Base-by-base conservation (phyloP, 345 rosid species). In the Lagerstroemia speciosa region DNA sequence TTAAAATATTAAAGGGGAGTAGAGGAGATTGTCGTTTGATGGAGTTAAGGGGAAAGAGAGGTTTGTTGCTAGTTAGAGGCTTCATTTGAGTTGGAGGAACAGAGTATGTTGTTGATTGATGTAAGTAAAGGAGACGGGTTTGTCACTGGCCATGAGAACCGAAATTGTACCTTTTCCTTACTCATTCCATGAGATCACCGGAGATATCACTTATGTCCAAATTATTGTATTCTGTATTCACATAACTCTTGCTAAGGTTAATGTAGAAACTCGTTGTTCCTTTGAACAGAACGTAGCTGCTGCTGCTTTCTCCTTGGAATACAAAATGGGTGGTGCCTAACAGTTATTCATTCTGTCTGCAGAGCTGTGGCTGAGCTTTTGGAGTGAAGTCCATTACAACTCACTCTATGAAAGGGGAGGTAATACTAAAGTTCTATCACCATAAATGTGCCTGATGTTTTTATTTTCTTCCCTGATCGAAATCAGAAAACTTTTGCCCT, bases 331-430 rank as follows among this genome's bases (percentile, higher is more conserved):
- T 53, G 60, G 30, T 53, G 30, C 14, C 60, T 9, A 2, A 10
- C 14, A 67, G 37, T 52, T 30, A 31, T 32, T 57, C 37, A 9
- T 52, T 16, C 29, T 73, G 72, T 67, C 62, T 75, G 43, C 73
- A 93, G 98, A 87, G 68, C 74, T 87, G 43, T 93, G 98, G 97
- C 80, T 93, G 76, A 93, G 98, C 84, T 93, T 93, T 66, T 93
- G 98, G 98, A 85, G 98, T 61, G 98, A 93, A 84, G 97, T 93
- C 33, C 98, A 93, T 71, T 93, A 93, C 77, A 93, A 93, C 75
- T 93, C 98, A 1, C 65, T 93, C 32, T 93, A 93, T 72, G 86
- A 86, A 67, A 84, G 32, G 62, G 98, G 97, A 86, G 98, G 98
- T 89, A 6, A 41, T 27, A 38, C 58, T 29, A 26, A 26, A 24